Evolutionary conservation across 768 basidiomycete genomes (phyloP).

Genomic region (Saitozyma podzolica): DNA sequence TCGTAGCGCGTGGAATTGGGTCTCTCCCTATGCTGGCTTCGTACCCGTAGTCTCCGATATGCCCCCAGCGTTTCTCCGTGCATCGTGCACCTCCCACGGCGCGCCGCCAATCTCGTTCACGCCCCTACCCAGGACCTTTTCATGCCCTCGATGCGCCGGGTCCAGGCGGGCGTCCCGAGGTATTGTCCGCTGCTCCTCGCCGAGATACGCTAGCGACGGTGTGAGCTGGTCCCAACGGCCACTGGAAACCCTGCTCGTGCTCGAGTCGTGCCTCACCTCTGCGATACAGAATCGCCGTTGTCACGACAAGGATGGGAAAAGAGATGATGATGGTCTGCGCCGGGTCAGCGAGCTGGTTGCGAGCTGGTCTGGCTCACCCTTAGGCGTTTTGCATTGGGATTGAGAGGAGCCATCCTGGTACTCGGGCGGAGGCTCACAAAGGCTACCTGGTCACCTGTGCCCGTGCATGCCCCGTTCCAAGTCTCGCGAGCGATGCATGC

Average conservation of each 20-base stretch:
- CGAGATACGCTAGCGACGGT: constrained; percentile 22
- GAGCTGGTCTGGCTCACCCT: constrained; percentile 18
- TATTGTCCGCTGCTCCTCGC: constrained; percentile 37
- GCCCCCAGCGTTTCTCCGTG: too few relatives aligned
- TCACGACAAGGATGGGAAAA: constrained; percentile 38
- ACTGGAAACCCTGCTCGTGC: background rate
- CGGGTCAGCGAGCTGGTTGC: background rate
- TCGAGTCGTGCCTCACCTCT: constrained; percentile 1
- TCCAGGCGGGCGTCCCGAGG: constrained; percentile 10
- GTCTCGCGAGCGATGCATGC: too few relatives aligned
- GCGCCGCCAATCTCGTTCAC: constrained; percentile 34
- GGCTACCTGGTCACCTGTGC: too few relatives aligned
- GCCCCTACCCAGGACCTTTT: constrained; percentile 23
- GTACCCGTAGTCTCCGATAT: too few relatives aligned
- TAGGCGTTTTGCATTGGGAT: constrained; percentile 34
- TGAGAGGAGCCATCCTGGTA: constrained; percentile 25
- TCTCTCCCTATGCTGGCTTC: constrained; percentile 4
- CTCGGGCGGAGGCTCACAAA: too few relatives aligned
- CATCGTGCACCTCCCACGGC: constrained; percentile 25
- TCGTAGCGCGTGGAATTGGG: background rate
- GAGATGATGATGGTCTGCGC: constrained; percentile 39
- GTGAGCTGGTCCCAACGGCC: background rate
- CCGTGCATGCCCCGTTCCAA: too few relatives aligned
- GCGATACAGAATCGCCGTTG: constrained; percentile 37
- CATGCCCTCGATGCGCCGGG: constrained; percentile 14